phyloP scores from a whole-genome alignment of 1,284 basidiomycete species.

The Coniferiporia sulphurascens region DNA sequence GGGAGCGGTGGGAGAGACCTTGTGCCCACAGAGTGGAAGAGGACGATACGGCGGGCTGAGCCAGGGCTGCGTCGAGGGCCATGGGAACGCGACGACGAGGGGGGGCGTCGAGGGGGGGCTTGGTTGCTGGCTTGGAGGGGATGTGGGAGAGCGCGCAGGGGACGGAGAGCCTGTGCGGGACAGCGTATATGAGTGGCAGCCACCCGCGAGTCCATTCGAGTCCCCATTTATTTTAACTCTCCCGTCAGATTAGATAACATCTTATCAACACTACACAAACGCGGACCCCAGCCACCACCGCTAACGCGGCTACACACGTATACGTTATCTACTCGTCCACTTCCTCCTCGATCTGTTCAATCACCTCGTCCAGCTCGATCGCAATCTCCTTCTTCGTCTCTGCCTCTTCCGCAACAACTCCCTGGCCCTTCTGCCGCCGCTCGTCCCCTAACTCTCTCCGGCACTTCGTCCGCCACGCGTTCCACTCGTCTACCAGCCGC shows the following conservation, averaged over 20 bases:
- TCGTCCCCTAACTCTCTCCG: slow-evolving; percentile 57
- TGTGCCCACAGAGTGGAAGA: slow-evolving; percentile 53
- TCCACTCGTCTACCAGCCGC: slow-evolving; percentile 96
- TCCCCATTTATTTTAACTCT: too few relatives aligned
- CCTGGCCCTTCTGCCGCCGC: slow-evolving; percentile 29
- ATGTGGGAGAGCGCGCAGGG: slow-evolving; percentile 19
- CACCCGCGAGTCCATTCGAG: too few relatives aligned
- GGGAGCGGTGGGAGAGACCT: slow-evolving; percentile 29
- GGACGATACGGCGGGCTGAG: slow-evolving; percentile 30
- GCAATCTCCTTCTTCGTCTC: slow-evolving; percentile 82
- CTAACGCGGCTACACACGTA: not conserved
- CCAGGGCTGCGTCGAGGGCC: slow-evolving; percentile 26
- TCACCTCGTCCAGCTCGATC: slow-evolving; percentile 86
- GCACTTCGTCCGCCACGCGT: slow-evolving; percentile 80
- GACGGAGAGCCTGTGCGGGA: slow-evolving; percentile 15
- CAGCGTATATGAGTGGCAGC: slow-evolving; percentile 17
- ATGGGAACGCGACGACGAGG: slow-evolving; percentile 23
- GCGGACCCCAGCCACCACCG: not conserved
- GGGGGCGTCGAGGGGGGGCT: slow-evolving; percentile 15
- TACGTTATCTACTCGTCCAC: slow-evolving; percentile 28
- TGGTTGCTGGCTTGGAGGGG: slow-evolving; percentile 20
- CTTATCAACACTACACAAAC: not conserved
- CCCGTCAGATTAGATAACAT: not conserved
- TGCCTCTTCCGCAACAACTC: slow-evolving; percentile 32
- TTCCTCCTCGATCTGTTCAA: slow-evolving; percentile 87